Evolutionary conservation across 2,329 filamentous ascomycete genomes (phyloP).

Genomic region (Xylariaceae sp.): DNA sequence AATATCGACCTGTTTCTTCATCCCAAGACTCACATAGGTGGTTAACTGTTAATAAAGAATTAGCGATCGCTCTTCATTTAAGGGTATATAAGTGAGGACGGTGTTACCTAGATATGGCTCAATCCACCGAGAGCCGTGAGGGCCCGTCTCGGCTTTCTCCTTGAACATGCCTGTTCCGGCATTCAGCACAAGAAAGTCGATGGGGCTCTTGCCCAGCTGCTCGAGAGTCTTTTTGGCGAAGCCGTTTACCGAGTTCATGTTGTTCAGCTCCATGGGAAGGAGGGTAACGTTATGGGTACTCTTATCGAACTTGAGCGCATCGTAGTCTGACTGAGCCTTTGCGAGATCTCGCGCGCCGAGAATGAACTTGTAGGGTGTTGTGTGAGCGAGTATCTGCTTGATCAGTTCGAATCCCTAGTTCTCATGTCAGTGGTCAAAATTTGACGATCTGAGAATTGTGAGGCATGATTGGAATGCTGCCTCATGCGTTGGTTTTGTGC

Average conservation of each 20-base stretch:
- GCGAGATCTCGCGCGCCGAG: conserved; percentile 46
- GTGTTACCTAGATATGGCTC: conserved; percentile 44
- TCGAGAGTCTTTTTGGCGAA: conserved; percentile 45
- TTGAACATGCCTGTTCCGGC: conserved; percentile 41
- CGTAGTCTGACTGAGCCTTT: conserved; percentile 39
- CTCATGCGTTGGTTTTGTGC: not conserved
- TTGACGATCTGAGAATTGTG: not conserved
- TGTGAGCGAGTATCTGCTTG: conserved; percentile 45
- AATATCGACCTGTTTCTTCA: not conserved
- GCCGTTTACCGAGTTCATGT: conserved; percentile 40
- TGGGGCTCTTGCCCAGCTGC: conserved; percentile 36
- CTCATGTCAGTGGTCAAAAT: conserved; percentile 2
- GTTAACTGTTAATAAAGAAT: no score
- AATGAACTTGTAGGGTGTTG: conserved; percentile 45
- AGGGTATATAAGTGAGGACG: no score
- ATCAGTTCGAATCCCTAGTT: conserved; percentile 50
- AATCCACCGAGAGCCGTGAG: conserved; percentile 46
- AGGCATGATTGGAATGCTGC: no score
- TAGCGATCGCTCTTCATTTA: no score
- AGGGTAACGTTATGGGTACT: conserved; percentile 40
- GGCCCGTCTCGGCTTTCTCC: conserved; percentile 32
- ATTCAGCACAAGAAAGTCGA: conserved; percentile 50
- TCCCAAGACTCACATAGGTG: conserved; percentile 43
- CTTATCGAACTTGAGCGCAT: conserved; percentile 39
- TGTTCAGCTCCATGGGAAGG: conserved; percentile 45